Conservation (phyloP, 805 yeast genomes). For the Priceomyces medius region DNA sequence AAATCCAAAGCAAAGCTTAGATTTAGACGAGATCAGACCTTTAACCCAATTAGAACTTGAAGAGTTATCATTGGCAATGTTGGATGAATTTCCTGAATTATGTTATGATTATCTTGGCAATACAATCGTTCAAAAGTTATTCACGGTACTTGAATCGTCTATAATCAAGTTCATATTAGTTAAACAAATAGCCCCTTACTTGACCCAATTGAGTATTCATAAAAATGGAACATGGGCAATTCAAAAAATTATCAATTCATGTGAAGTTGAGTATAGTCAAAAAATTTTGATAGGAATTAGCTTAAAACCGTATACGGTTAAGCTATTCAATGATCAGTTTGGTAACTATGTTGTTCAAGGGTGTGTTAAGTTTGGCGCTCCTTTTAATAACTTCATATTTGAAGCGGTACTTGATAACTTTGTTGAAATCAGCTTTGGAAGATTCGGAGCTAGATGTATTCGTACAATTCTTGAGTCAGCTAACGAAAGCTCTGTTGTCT, state of each 20-base stretch:
- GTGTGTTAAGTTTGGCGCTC: slow-evolving; percentile 84
- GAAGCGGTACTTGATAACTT: slow-evolving; percentile 79
- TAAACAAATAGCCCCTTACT: slow-evolving; percentile 68
- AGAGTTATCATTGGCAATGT: slow-evolving; percentile 77
- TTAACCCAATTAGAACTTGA: slow-evolving; percentile 65
- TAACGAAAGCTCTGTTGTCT: slow-evolving; percentile 30
- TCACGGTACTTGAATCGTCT: slow-evolving; percentile 63
- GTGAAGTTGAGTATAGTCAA: slow-evolving; percentile 50
- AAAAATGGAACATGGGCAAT: slow-evolving; percentile 99
- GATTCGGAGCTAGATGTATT: slow-evolving; percentile 94
- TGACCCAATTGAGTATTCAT: slow-evolving; percentile 92
- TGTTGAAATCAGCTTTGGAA: slow-evolving; percentile 75
- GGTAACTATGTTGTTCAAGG: slow-evolving; percentile 97
- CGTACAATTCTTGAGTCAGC: slow-evolving; percentile 88
- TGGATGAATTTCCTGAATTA: slow-evolving; percentile 84
- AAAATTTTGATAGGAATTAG: slow-evolving; percentile 65
- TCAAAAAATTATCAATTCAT: slow-evolving; percentile 81
- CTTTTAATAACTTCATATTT: slow-evolving; percentile 85
- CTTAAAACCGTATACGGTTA: slow-evolving; percentile 76
- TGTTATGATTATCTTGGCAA: slow-evolving; percentile 93
- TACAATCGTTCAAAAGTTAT: slow-evolving; percentile 90
- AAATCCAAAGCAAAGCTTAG: slow-evolving; percentile 10
- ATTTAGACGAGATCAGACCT: slow-evolving; percentile 11
- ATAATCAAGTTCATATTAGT: slow-evolving; percentile 79
- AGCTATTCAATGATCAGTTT: slow-evolving; percentile 89